Evolutionary conservation across 2,329 filamentous ascomycete species (phyloP).

Genomic region (Lachnellula arida): DNA sequence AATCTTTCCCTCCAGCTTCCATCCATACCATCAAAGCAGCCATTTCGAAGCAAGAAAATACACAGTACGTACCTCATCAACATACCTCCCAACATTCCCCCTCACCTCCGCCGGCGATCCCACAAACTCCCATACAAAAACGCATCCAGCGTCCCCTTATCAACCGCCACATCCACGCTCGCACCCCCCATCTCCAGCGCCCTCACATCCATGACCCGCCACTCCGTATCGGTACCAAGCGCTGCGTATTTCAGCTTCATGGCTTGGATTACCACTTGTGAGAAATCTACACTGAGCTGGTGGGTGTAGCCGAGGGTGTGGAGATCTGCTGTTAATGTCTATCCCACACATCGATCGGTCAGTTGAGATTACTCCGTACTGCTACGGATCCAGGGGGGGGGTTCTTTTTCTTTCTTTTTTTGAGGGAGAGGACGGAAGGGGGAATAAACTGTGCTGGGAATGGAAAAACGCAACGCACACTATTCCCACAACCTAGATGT

Average conservation of each 20-base stretch:
- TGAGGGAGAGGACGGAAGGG: no score
- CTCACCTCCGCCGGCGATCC: slow-evolving; percentile 46
- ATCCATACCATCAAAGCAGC: no score
- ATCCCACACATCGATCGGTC: no score
- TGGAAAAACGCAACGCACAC: no score
- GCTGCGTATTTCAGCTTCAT: slow-evolving; percentile 43
- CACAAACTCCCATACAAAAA: slow-evolving; percentile 49
- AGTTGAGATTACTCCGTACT: no score
- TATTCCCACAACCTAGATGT: slow-evolving; percentile 54
- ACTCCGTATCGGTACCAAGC: slow-evolving; percentile 31
- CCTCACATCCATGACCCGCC: slow-evolving; percentile 48
- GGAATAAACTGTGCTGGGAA: no score
- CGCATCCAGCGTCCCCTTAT: slow-evolving; percentile 52
- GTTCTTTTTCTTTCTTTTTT: no score
- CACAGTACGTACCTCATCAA: slow-evolving; percentile 40
- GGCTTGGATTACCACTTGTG: slow-evolving; percentile 45
- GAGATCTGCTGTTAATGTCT: slow-evolving; percentile 50
- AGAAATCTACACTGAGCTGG: slow-evolving; percentile 56
- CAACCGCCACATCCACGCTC: slow-evolving; percentile 44
- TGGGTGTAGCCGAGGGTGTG: slow-evolving; percentile 42
- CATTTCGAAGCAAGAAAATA: no score
- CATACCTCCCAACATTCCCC: slow-evolving; percentile 44
- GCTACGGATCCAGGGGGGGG: no score
- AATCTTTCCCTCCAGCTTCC: no score
- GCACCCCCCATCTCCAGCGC: slow-evolving; percentile 40